phyloP scores from a whole-genome alignment of 78 protist species.

The Dictyostelium firmibasis region DNA sequence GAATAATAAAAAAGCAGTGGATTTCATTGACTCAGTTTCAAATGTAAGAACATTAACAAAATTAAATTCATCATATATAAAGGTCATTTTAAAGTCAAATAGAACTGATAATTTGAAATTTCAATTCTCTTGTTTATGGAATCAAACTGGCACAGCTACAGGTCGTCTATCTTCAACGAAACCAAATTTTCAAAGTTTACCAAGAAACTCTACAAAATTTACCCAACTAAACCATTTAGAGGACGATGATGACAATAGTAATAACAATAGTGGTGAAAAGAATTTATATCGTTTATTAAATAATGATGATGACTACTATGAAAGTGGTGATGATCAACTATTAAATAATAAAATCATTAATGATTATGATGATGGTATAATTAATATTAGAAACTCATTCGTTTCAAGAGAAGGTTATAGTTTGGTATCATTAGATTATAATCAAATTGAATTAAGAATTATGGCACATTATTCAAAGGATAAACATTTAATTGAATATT shows the following conservation, averaged over 20 bases:
- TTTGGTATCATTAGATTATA: conserved; percentile 38
- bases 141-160: conserved; percentile 64
- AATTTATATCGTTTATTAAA: not conserved
- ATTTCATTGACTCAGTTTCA: not conserved
- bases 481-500: not conserved
- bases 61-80: not conserved
- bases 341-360: not conserved
- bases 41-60: not conserved
- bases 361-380: not conserved
- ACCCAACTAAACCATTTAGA: not conserved
- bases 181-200: conserved; percentile 65
- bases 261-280: not conserved
- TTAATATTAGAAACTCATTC: conserved; percentile 47
- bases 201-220: not conserved
- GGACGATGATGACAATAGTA: too few relatives aligned
- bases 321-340: not conserved
- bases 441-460: conserved; percentile 72
- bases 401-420: conserved; percentile 21
- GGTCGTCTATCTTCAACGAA: conserved; percentile 34
- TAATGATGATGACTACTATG: not conserved
- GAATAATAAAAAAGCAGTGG: not conserved
- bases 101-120: too few relatives aligned
- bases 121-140: not conserved
- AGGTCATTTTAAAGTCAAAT: not conserved
- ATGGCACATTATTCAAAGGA: conserved; percentile 67